Percentiles rank a stretch among this genome's conserved stretches.
These are phyloP conservation scores for Pyricularia pennisetigena DNA, from an alignment of 2,329 filamentous ascomycete species.

Conservation along the genomic window DNA sequence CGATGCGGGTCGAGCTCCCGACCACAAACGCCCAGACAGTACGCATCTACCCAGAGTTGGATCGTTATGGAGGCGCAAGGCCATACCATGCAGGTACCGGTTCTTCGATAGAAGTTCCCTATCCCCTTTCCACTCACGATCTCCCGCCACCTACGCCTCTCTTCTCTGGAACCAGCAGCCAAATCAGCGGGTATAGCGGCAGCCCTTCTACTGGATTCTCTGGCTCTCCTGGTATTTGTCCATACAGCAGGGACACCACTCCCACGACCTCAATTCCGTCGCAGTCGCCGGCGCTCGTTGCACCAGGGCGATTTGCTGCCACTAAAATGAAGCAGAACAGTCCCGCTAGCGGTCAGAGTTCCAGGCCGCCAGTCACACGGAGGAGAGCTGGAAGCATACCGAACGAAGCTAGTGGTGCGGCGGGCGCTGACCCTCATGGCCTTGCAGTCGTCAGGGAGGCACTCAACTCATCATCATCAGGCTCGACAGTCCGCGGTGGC, in stretches of 20 bases:
- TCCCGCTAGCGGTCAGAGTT: constrained; percentile 25
- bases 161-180: constrained; percentile 48
- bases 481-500: constrained; percentile 53
- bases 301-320: constrained; percentile 32
- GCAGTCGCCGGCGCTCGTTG: constrained; percentile 56
- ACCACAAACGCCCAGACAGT: constrained; percentile 28
- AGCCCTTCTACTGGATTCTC: constrained; percentile 70
- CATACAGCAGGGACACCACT: constrained; percentile 69
- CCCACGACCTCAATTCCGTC: constrained; percentile 72
- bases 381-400: constrained; percentile 45
- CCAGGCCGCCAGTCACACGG: constrained; percentile 28
- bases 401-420: constrained; percentile 37
- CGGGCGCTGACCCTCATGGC: constrained; percentile 40
- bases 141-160: constrained; percentile 58
- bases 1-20: constrained; percentile 30
- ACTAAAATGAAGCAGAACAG: constrained; percentile 44
- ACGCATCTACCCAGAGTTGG: constrained; percentile 49
- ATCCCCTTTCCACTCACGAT: constrained; percentile 52
- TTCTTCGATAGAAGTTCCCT: constrained; percentile 35
- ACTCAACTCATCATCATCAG: constrained; percentile 61
- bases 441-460: constrained; percentile 61
- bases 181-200: constrained; percentile 49
- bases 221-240: constrained; percentile 57
- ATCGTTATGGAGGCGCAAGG: constrained; percentile 44
- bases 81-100: constrained; percentile 24